Evolutionary conservation across 2,329 filamentous ascomycete species (phyloP).

Genomic region (Pestalotiopsis sp.): DNA sequence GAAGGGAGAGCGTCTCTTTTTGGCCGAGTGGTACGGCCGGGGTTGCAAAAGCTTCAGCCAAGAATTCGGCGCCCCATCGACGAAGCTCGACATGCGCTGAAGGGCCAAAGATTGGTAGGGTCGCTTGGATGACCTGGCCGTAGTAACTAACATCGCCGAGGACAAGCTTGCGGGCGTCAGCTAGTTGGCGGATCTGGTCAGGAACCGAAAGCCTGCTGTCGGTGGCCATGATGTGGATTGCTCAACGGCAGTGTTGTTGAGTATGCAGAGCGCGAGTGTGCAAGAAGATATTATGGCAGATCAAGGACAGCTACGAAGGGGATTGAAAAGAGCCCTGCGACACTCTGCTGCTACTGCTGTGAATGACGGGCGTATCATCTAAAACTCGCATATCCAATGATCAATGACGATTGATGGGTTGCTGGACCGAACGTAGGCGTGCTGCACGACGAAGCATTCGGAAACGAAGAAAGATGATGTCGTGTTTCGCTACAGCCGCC

Average conservation of each 20-base stretch:
- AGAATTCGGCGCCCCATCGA: conserved; percentile 94
- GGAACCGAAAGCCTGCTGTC: conserved; percentile 57
- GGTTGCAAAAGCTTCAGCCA: conserved; percentile 93
- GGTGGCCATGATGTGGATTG: conserved; percentile 50
- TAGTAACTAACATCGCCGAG: conserved; percentile 87
- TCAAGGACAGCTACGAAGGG: neutral
- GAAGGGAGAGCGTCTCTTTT: conserved; percentile 79
- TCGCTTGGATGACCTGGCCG: conserved; percentile 85
- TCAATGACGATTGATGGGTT: neutral
- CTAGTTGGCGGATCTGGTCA: conserved; percentile 84
- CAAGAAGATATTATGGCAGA: neutral
- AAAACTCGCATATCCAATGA: neutral
- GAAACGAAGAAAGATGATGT: neutral
- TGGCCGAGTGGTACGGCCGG: conserved; percentile 76
- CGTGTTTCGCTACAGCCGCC: conserved; percentile 15
- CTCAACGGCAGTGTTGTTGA: neutral
- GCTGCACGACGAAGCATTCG: neutral
- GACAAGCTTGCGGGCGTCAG: conserved; percentile 87
- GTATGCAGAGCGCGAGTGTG: neutral
- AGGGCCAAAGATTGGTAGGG: conserved; percentile 86
- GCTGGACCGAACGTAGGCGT: neutral
- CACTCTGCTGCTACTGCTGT: neutral
- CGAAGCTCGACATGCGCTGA: conserved; percentile 77
- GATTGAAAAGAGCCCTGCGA: neutral
- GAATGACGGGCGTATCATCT: conserved; percentile 1